Evolutionary conservation across 305 asterid genomes (phyloP).

Genomic region (Fraxinus floribunda): DNA sequence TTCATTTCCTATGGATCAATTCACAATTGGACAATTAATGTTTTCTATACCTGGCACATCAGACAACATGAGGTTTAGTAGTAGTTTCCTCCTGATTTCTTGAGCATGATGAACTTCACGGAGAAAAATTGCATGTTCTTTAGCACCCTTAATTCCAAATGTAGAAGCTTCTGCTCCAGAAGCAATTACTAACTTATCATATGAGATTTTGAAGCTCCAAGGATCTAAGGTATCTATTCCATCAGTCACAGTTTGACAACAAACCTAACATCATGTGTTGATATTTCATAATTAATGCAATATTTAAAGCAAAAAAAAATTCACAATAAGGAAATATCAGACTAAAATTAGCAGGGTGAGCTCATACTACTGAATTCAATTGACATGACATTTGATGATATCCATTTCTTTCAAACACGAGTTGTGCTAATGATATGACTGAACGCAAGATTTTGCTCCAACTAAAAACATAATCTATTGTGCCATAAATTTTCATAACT

Average conservation of each 20-base stretch:
- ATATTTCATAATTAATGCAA: slow-evolving; percentile 5
- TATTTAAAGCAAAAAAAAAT: background rate
- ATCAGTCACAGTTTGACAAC: slow-evolving; percentile 70
- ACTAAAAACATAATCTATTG: background rate
- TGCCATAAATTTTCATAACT: background rate
- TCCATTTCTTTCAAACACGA: background rate
- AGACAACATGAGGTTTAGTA: slow-evolving; percentile 81
- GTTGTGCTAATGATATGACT: background rate
- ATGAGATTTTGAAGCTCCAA: slow-evolving; percentile 65
- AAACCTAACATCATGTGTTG: slow-evolving; percentile 41
- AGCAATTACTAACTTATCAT: slow-evolving; percentile 83
- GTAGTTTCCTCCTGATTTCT: slow-evolving; percentile 80
- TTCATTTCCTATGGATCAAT: background rate
- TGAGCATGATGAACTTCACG: slow-evolving; percentile 97
- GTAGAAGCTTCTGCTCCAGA: slow-evolving; percentile 89
- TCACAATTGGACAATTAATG: slow-evolving; percentile 7
- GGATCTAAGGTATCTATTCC: slow-evolving; percentile 59
- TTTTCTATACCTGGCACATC: slow-evolving; percentile 72
- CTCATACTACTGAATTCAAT: background rate
- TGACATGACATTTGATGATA: slow-evolving; percentile 2
- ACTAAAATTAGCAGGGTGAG: slow-evolving; percentile 7
- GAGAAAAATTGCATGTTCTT: slow-evolving; percentile 73
- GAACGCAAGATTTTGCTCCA: background rate
- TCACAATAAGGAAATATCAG: background rate
- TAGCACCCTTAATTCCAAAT: slow-evolving; percentile 84